These are phyloP conservation scores for Atalantia buxifolia DNA, from an alignment of 345 rosid species.

Conservation along the genomic window DNA sequence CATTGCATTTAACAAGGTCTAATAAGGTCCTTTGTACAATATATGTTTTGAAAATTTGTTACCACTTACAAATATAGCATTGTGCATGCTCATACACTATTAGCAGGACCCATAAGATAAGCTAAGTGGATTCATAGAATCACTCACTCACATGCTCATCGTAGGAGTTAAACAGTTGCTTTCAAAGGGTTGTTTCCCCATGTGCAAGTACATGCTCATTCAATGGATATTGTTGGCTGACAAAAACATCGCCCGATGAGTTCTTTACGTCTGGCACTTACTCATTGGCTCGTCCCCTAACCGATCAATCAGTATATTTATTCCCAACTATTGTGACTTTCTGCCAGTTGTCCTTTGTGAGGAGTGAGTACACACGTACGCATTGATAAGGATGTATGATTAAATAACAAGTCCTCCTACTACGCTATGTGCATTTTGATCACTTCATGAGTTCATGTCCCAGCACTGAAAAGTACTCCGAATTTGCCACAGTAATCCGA, in stretches of 20 bases:
- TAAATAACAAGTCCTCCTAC: too few relatives aligned
- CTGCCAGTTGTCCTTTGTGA: background rate
- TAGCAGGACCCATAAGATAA: background rate
- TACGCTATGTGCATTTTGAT: too few relatives aligned
- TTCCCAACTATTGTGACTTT: background rate
- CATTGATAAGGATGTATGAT: too few relatives aligned
- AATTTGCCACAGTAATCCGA: too few relatives aligned
- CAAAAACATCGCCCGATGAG: background rate
- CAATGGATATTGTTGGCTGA: conserved; percentile 1
- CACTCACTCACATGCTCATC: background rate
- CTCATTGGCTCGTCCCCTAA: conserved; percentile 21
- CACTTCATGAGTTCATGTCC: too few relatives aligned
- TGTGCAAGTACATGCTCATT: background rate
- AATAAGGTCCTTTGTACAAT: too few relatives aligned
- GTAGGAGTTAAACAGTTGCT: background rate
- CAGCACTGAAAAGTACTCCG: too few relatives aligned
- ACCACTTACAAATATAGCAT: too few relatives aligned
- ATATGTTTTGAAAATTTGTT: too few relatives aligned
- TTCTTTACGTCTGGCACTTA: conserved; percentile 12
- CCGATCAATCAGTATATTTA: background rate
- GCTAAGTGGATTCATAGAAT: background rate
- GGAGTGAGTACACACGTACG: too few relatives aligned
- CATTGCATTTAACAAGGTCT: too few relatives aligned
- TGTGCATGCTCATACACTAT: background rate
- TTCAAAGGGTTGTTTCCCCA: background rate